These are phyloP conservation scores for Mychonastes homosphaera DNA, from an alignment of 139 green algal genomes.

Conservation along the genomic window DNA sequence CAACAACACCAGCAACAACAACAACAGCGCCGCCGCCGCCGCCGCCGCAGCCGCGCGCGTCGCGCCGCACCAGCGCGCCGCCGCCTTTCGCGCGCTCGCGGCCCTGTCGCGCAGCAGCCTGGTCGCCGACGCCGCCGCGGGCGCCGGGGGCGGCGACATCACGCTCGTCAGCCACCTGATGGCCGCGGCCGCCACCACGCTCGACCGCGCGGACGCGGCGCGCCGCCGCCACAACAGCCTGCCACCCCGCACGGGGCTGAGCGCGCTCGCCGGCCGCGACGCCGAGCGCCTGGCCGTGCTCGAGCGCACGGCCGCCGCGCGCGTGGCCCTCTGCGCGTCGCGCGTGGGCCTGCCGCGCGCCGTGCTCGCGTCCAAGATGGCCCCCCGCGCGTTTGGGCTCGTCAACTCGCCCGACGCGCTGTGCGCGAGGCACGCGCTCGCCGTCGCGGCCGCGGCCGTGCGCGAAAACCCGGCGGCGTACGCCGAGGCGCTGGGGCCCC, in stretches of 20 bases:
- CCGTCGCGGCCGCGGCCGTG: constrained; percentile 41
- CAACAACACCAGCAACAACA: too few relatives aligned
- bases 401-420: constrained; percentile 44
- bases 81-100: constrained; percentile 14
- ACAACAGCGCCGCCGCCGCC: too few relatives aligned
- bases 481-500: constrained; percentile 23
- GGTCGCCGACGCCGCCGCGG: neutral
- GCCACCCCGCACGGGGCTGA: too few relatives aligned
- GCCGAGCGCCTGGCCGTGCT: too few relatives aligned
- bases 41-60: too few relatives aligned
- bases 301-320: constrained; percentile 15
- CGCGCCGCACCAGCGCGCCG: constrained; percentile 16
- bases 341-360: constrained; percentile 7
- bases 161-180: constrained; percentile 16
- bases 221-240: constrained; percentile 1
- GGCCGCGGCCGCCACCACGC: constrained; percentile 15
- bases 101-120: constrained; percentile 11
- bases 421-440: constrained; percentile 59
- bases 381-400: constrained; percentile 20
- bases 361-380: constrained; percentile 17
- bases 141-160: neutral
- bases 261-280: too few relatives aligned
- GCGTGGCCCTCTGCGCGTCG: constrained; percentile 10
- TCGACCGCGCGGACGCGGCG: constrained; percentile 13
- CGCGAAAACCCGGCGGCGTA: constrained; percentile 23